Percentiles rank a stretch among this genome's conserved stretches.
Evolutionary conservation across 768 basidiomycete species (phyloP).

Genomic region (Tricholoma terreum): DNA sequence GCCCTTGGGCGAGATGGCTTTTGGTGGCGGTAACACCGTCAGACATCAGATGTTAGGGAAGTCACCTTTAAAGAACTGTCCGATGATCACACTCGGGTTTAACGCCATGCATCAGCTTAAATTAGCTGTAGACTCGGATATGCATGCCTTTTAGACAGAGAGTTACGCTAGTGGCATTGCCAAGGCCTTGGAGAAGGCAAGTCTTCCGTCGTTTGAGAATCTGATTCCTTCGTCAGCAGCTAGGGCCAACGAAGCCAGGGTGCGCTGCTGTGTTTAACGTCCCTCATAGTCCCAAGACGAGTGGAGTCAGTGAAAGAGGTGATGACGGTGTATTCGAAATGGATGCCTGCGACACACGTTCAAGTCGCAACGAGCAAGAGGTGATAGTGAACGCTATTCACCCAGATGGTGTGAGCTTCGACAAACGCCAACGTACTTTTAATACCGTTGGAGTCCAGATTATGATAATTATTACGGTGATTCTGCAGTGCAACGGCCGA

Average conservation of each 20-base stretch:
- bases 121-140: neutral
- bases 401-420: too few species aligned
- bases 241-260: slow-evolving; percentile 54
- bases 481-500: too few species aligned
- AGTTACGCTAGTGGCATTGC: slow-evolving; percentile 94
- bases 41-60: slow-evolving; percentile 26
- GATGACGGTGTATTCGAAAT: too few species aligned
- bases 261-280: too few species aligned
- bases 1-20: slow-evolving; percentile 90
- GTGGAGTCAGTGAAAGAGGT: too few species aligned
- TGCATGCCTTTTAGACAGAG: slow-evolving; percentile 88
- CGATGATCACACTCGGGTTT: slow-evolving; percentile 98
- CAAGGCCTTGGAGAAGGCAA: slow-evolving; percentile 90
- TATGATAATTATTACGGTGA: too few species aligned
- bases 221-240: slow-evolving; percentile 94
- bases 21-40: slow-evolving; percentile 99
- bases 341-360: too few species aligned
- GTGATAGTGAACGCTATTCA: too few species aligned
- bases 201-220: slow-evolving; percentile 94
- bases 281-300: too few species aligned
- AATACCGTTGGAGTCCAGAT: too few species aligned
- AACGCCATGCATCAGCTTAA: slow-evolving; percentile 6
- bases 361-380: too few species aligned
- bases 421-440: too few species aligned
- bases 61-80: slow-evolving; percentile 45